Percentiles rank a stretch among this genome's conserved stretches.
Evolutionary conservation across 2,329 filamentous ascomycete genomes (phyloP).

Genomic region (Cytospora paraplurivora): DNA sequence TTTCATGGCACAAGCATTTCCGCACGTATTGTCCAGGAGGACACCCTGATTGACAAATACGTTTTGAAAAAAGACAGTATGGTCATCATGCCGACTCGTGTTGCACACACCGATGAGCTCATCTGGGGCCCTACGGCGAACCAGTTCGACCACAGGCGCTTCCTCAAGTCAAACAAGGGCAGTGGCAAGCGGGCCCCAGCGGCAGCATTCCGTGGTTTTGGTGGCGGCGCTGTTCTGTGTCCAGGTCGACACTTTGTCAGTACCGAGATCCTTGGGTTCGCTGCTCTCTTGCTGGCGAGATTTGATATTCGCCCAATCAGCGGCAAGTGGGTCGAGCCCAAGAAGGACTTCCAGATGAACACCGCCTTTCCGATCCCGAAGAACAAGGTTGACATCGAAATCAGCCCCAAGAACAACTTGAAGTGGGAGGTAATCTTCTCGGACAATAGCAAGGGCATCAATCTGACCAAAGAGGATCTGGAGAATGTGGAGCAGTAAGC

Average conservation of each 20-base stretch:
- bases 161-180: background rate
- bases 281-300: slow-evolving; percentile 30
- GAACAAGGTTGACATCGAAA: too few relatives aligned
- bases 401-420: too few relatives aligned
- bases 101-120: background rate
- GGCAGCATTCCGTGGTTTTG: slow-evolving; percentile 39
- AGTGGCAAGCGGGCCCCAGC: slow-evolving; percentile 9
- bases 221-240: slow-evolving; percentile 8
- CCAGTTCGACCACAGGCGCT: slow-evolving; percentile 12
- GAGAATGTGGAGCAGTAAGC: too few relatives aligned
- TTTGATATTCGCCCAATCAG: slow-evolving; percentile 30
- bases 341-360: too few relatives aligned
- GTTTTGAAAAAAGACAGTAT: slow-evolving; percentile 25
- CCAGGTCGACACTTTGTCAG: slow-evolving; percentile 17
- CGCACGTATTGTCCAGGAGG: slow-evolving; percentile 10
- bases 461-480: too few relatives aligned
- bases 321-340: slow-evolving; percentile 5
- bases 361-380: too few relatives aligned
- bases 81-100: background rate
- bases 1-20: slow-evolving; percentile 39
- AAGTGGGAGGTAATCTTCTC: too few relatives aligned
- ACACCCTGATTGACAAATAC: slow-evolving; percentile 15
- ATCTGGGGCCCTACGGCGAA: background rate
- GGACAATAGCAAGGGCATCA: too few relatives aligned
- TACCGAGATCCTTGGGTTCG: slow-evolving; percentile 29